Conservation (phyloP, 768 basidiomycete species). For the Trametes coccinea region DNA sequence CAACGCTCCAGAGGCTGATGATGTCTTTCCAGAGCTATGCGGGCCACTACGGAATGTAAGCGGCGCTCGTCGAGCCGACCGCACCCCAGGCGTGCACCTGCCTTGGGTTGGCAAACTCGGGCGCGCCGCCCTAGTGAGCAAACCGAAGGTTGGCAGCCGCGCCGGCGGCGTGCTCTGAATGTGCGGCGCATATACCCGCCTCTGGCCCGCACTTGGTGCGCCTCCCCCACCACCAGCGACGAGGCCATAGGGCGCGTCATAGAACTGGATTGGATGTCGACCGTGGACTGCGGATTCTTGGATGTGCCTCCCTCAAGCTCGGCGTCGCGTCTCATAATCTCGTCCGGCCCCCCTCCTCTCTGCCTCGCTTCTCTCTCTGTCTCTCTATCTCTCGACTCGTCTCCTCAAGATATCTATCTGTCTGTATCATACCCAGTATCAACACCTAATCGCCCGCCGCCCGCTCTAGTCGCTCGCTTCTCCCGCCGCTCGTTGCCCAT, state of each 20-base stretch:
- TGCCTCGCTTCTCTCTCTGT: not conserved
- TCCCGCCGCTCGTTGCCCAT: constrained; percentile 11
- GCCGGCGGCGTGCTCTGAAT: not conserved
- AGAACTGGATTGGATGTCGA: not conserved
- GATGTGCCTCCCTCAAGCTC: not conserved
- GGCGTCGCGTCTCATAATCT: constrained; percentile 1
- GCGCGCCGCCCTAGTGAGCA: not conserved
- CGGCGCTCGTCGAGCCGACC: not conserved
- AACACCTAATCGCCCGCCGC: constrained; percentile 10
- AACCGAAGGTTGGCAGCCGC: constrained; percentile 1
- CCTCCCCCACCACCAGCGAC: not conserved
- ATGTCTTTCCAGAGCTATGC: not conserved
- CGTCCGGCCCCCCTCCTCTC: not conserved
- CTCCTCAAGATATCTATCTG: constrained; percentile 2
- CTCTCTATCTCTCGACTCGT: not conserved
- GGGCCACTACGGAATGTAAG: constrained; percentile 11
- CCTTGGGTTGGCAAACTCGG: constrained; percentile 1
- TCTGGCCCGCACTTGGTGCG: not conserved
- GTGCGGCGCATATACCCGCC: constrained; percentile 10
- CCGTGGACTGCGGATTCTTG: constrained; percentile 9
- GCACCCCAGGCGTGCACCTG: not conserved
- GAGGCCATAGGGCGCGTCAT: not conserved
- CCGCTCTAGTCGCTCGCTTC: constrained; percentile 6
- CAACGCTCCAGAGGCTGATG: not conserved
- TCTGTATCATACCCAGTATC: constrained; percentile 12